Evolutionary conservation across 1,139 yeast species (phyloP).

Genomic region (Pichiaceae sp.): DNA sequence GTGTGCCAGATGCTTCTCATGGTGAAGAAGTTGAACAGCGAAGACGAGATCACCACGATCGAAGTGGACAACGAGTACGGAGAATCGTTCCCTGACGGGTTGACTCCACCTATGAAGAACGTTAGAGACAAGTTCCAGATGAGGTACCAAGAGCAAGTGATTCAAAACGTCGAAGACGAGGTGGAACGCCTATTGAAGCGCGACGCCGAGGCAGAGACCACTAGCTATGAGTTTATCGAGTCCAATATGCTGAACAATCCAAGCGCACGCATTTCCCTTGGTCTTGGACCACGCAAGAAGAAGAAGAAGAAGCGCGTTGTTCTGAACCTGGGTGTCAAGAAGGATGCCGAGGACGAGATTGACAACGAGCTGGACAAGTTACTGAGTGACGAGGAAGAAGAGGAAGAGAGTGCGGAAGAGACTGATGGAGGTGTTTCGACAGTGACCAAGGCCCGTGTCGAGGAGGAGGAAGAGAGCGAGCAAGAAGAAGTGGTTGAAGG

Average conservation of each 20-base stretch:
- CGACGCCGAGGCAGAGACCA: slow-evolving; percentile 81
- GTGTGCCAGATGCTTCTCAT: slow-evolving; percentile 81
- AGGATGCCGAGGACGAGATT: slow-evolving; percentile 27
- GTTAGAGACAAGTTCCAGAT: slow-evolving; percentile 48
- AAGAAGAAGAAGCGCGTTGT: slow-evolving; percentile 11
- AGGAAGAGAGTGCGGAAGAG: slow-evolving; percentile 16
- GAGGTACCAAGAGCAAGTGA: slow-evolving; percentile 37
- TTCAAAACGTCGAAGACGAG: slow-evolving; percentile 65
- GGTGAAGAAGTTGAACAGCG: slow-evolving; percentile 50
- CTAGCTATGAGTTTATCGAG: slow-evolving; percentile 71
- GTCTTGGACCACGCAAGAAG: slow-evolving; percentile 4
- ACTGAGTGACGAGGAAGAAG: slow-evolving; percentile 20
- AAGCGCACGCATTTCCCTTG: slow-evolving; percentile 9
- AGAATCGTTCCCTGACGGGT: slow-evolving; percentile 64
- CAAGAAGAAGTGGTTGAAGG: slow-evolving; percentile 6
- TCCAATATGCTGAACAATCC: slow-evolving; percentile 21
- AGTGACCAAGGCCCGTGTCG: slow-evolving; percentile 23
- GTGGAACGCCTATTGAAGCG: slow-evolving; percentile 69
- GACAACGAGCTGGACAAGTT: slow-evolving; percentile 23
- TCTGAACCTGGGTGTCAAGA: slow-evolving; percentile 7
- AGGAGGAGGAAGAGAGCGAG: slow-evolving; percentile 27
- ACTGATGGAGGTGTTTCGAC: slow-evolving; percentile 25
- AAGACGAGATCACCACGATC: slow-evolving; percentile 37
- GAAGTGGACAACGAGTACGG: slow-evolving; percentile 30
- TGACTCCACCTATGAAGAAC: slow-evolving; percentile 67